A percentile compares a stretch with the other conserved stretches of the same genome.
phyloP scores from a whole-genome alignment of 257 asterid species.

The Solanum rostratum region DNA sequence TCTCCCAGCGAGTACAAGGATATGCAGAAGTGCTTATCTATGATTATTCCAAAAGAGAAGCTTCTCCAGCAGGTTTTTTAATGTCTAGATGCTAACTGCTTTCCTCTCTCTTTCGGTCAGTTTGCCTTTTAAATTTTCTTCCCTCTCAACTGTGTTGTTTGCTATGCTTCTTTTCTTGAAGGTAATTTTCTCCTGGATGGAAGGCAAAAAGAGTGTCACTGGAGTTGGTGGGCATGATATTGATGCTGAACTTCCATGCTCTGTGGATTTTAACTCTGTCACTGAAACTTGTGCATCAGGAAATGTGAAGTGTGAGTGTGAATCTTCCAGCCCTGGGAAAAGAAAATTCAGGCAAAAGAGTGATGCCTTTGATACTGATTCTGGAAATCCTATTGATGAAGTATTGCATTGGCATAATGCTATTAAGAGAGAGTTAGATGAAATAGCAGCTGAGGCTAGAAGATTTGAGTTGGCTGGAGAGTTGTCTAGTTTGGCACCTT shows the following conservation, averaged over 20 bases:
- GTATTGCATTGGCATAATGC: conserved; percentile 38
- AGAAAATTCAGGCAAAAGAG: conserved; percentile 12
- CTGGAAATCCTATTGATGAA: conserved; percentile 26
- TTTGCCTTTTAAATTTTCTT: neutral
- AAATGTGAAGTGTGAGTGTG: conserved; percentile 10
- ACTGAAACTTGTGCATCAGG: neutral
- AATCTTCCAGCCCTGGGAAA: conserved; percentile 17
- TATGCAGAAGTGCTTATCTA: conserved; percentile 24
- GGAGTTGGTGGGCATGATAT: conserved; percentile 1
- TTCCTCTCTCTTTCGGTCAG: neutral
- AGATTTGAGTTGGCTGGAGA: conserved; percentile 27
- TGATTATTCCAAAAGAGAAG: conserved; percentile 31
- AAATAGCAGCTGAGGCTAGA: conserved; percentile 26
- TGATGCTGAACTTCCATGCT: conserved; percentile 1
- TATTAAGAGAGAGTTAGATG: conserved; percentile 26
- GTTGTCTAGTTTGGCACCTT: conserved; percentile 23
- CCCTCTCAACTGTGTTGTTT: neutral
- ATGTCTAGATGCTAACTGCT: neutral
- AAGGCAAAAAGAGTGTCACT: conserved; percentile 1
- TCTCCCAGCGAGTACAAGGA: conserved; percentile 26
- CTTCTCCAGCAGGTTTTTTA: conserved; percentile 36
- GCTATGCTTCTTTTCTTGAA: conserved; percentile 7
- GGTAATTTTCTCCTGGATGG: conserved; percentile 40
- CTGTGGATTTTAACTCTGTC: conserved; percentile 3
- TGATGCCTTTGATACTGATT: conserved; percentile 11